Evolutionary conservation across 179 eudicot genomes (phyloP).

Genomic region (Monotropa hypopitys): DNA sequence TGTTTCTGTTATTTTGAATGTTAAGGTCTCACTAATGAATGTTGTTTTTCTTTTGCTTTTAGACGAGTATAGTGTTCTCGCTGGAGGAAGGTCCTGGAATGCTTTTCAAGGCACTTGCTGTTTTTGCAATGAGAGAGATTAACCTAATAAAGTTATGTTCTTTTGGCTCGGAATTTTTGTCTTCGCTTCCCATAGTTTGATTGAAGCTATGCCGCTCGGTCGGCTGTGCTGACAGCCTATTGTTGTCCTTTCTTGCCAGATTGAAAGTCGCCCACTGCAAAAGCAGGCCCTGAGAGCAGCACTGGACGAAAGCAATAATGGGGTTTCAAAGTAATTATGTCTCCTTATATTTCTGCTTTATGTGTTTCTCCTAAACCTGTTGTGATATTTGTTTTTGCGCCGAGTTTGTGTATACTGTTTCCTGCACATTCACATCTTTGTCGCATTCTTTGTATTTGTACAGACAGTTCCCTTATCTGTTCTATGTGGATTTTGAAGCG

Average conservation of each 20-base stretch:
- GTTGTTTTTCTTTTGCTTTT: slow-evolving; percentile 1
- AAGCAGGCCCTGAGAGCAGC: slow-evolving; percentile 25
- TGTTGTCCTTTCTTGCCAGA: slow-evolving; percentile 25
- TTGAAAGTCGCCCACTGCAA: slow-evolving; percentile 81
- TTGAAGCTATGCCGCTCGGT: neutral
- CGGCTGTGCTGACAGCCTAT: neutral
- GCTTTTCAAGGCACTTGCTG: slow-evolving; percentile 77
- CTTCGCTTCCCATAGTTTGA: neutral
- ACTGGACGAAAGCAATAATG: slow-evolving; percentile 32
- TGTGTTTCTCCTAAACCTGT: neutral
- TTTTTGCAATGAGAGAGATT: slow-evolving; percentile 53
- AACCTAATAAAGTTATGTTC: slow-evolving; percentile 60
- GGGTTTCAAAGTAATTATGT: slow-evolving; percentile 43
- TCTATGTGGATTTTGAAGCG: slow-evolving; percentile 72
- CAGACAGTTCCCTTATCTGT: slow-evolving; percentile 54
- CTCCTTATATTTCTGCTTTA: neutral
- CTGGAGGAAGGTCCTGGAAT: slow-evolving; percentile 72
- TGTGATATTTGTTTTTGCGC: neutral
- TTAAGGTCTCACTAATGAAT: neutral
- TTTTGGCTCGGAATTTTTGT: neutral
- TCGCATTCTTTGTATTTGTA: slow-evolving; percentile 5
- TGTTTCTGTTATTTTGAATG: neutral
- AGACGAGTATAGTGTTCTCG: slow-evolving; percentile 82
- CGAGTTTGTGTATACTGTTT: neutral
- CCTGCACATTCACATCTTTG: neutral